These are phyloP conservation scores for Paecilomyces sp. DNA, from an alignment of 2,329 filamentous ascomycete genomes.

Conservation along the genomic window DNA sequence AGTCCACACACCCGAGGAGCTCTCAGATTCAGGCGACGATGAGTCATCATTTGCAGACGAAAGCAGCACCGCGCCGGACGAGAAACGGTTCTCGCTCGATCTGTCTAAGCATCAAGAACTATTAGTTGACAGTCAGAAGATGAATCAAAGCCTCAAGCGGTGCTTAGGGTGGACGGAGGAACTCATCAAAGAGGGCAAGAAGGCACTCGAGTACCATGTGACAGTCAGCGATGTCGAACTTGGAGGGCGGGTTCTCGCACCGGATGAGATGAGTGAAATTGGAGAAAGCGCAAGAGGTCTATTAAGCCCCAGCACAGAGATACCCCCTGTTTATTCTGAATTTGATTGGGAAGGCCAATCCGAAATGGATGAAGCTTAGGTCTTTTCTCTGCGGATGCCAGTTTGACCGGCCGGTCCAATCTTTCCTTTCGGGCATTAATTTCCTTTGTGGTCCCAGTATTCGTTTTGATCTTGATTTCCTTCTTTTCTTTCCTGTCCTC, in stretches of 20 bases:
- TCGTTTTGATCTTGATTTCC: neutral
- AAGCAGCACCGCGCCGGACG: slow-evolving; percentile 53
- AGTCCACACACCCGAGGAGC: slow-evolving; percentile 22
- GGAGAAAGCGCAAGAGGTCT: slow-evolving; percentile 24
- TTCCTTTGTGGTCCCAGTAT: neutral
- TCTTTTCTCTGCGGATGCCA: neutral
- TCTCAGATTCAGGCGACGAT: slow-evolving; percentile 34
- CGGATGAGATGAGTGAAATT: slow-evolving; percentile 52
- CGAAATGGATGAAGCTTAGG: neutral
- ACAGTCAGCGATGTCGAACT: slow-evolving; percentile 71
- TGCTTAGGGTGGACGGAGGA: slow-evolving; percentile 87
- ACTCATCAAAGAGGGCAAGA: slow-evolving; percentile 80
- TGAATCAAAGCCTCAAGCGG: slow-evolving; percentile 87
- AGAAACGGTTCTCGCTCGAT: slow-evolving; percentile 76
- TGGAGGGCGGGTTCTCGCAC: slow-evolving; percentile 68
- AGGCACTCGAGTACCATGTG: slow-evolving; percentile 77
- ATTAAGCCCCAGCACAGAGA: slow-evolving; percentile 22
- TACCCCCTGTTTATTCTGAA: slow-evolving; percentile 8
- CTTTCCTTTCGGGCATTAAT: neutral
- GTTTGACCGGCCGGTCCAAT: neutral
- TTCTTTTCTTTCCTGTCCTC: neutral
- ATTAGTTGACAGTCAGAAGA: slow-evolving; percentile 82
- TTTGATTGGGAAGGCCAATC: slow-evolving; percentile 14
- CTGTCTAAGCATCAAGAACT: slow-evolving; percentile 83
- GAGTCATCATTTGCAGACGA: slow-evolving; percentile 29